Evolutionary conservation across 305 asterid genomes (phyloP).

Genomic region (Ajuga reptans): DNA sequence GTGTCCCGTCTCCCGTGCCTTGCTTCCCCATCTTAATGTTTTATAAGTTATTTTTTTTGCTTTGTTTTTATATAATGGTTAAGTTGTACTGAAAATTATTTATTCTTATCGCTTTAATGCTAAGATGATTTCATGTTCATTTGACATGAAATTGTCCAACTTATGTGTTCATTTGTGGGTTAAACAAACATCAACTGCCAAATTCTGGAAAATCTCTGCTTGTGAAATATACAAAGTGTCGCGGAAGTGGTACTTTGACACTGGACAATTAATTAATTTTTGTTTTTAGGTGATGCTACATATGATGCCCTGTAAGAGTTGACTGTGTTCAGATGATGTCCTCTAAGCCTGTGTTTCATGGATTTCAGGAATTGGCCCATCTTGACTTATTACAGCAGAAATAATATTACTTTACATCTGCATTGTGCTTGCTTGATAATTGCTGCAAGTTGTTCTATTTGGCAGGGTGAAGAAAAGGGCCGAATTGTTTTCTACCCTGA

Average conservation of each 20-base stretch:
- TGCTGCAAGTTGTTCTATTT: slow-evolving; percentile 24
- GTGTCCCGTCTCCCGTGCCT: neutral
- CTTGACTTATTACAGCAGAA: slow-evolving; percentile 8
- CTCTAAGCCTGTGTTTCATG: neutral
- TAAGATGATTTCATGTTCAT: neutral
- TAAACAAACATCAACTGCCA: neutral
- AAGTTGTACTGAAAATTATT: neutral
- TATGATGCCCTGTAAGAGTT: slow-evolving; percentile 7
- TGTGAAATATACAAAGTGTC: slow-evolving; percentile 1
- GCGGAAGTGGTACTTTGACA: slow-evolving; percentile 2
- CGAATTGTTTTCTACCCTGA: slow-evolving; percentile 49
- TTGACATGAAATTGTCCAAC: slow-evolving; percentile 14
- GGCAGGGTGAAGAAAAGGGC: slow-evolving; percentile 47
- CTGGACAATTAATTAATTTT: slow-evolving; percentile 3
- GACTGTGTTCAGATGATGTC: slow-evolving; percentile 17
- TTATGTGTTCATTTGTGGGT: neutral
- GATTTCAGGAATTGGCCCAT: neutral
- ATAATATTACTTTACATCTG: slow-evolving; percentile 3
- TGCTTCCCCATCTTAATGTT: neutral
- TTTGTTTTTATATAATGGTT: neutral
- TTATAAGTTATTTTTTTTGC: neutral
- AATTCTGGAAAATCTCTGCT: slow-evolving; percentile 7
- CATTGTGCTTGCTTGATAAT: slow-evolving; percentile 13
- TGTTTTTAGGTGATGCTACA: slow-evolving; percentile 16
- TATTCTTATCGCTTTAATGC: neutral